Evolutionary conservation across 805 yeast genomes (phyloP), one percentile per base, ranked within the genome.

Genomic region (Candida jianshihensis): DNA sequence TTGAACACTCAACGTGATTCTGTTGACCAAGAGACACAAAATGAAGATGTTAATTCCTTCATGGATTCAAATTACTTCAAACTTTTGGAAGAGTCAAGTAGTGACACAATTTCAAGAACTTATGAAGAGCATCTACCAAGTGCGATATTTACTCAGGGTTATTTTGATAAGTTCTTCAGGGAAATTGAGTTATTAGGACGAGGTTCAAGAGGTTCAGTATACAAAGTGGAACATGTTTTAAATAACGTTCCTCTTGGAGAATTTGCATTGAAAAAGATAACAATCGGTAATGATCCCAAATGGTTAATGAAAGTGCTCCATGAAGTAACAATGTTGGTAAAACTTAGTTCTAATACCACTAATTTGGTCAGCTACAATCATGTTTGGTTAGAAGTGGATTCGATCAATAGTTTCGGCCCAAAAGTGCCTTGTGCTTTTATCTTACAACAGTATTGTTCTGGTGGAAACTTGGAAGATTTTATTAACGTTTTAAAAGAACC

Each of bases 121-220:
- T 11, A 10, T 27, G n/a, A n/a, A n/a, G n/a, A n/a, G n/a, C n/a
- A n/a, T n/a, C 54, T 74, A 4, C 79, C 82, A 1, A 57, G 61
- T 9, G 68, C 70, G 7, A 66, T 88, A 4, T 84, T 86, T 51
- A 80, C 83, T 33, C 94, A 82, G 42, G 95, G 95, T 4, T 88
- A 88, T 54, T 88, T 81, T 48, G 64, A 70, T 16, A 75, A 78
- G 38, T 82, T 88, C 54, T 88, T 88, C 60, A 68, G 64, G 28
- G 71, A 74, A 22, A 59, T 78, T 12, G 68, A 74, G 1, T 60
- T 71, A 2, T 59, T 88, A 12, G 96, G 96, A 0, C 69, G 81
- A 25, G 96, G 96, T 0, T 83, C 95, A 5, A 75, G 86, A 46
- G 95, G 95, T 0, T 75, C 81, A 19, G 96, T 88, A 9, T 81